Base-by-base conservation (phyloP, 2,329 filamentous ascomycete species). In the Sclerotinia spermophila region DNA sequence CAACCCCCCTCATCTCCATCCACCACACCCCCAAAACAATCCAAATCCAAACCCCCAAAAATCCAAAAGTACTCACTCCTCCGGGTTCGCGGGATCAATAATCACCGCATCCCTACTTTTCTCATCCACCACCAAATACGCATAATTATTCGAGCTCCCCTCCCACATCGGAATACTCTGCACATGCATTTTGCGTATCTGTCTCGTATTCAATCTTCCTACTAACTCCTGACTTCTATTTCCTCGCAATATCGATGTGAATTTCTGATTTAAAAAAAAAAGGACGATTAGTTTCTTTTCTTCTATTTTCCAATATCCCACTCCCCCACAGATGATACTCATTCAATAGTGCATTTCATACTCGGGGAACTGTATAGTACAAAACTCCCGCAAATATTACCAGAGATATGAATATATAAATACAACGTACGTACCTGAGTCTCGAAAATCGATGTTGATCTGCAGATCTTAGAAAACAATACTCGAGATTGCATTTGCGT, bases 121-220 rank as follows among this genome's bases (percentile, higher is more conserved):
- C 78, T 95, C 87, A 77, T 94, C 91, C 72, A 92, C 83, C 59
- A 96, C 89, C 45, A 96, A 86, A 79, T 96, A 96, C 77, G 92
- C 91, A 82, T 95, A 96, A 83, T 96, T 96, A 82, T 96, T 90
- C 78, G 89, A 86, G 78, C 81, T 89, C 68, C 92, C 92, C 83
- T 87, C 87, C 94, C 92, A 95, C 92, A 96, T 95, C 71, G 92
- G 92, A 82, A 96, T 95, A 76, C 91, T 92, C 82, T 92, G 87
- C 83, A 95, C 91, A 87, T 95, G 92, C 92, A 96, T 96, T 75
- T 40, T 66, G 76, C 40, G 74, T 68, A 19, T 73, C 21, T 27
- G 55, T 44, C 30, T 65, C 33, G n/a, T 59, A 59, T 24, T n/a
- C 65, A 71, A 19, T 62, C 66, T 70, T 72, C 72, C 74, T 76